Conservation (phyloP, 495 filamentous ascomycete genomes). For the Trichoderma erinaceum region DNA sequence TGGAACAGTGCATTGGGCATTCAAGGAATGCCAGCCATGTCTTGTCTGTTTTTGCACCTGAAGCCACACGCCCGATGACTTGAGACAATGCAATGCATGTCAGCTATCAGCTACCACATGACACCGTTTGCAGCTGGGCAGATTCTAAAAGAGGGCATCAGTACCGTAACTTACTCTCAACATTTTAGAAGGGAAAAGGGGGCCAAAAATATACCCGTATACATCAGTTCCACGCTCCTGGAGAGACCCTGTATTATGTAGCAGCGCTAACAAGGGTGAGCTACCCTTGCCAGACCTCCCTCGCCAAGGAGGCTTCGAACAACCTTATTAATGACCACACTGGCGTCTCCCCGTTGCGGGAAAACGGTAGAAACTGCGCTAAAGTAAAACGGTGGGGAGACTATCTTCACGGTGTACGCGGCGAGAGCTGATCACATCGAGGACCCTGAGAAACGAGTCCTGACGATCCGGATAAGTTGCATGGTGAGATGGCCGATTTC, state of each 20-base stretch:
- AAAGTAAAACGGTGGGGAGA: background rate
- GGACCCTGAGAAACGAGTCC: background rate
- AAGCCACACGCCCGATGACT: background rate
- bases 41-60: background rate
- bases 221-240: slow-evolving; percentile 9
- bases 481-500: background rate
- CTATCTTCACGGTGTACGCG: background rate
- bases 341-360: background rate
- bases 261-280: background rate
- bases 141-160: background rate
- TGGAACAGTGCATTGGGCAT: background rate
- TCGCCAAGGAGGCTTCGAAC: background rate
- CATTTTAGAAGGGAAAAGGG: background rate
- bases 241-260: background rate
- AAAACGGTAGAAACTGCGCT: slow-evolving; percentile 8
- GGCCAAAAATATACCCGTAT: background rate
- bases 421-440: background rate
- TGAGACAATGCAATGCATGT: background rate
- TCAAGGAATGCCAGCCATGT: background rate
- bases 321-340: background rate
- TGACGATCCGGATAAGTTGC: background rate
- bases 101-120: background rate
- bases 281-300: background rate
- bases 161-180: slow-evolving; percentile 4
- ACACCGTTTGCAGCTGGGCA: background rate